Conservation (phyloP, 805 yeast genomes). For the Schwanniomyces vanrijiae region DNA sequence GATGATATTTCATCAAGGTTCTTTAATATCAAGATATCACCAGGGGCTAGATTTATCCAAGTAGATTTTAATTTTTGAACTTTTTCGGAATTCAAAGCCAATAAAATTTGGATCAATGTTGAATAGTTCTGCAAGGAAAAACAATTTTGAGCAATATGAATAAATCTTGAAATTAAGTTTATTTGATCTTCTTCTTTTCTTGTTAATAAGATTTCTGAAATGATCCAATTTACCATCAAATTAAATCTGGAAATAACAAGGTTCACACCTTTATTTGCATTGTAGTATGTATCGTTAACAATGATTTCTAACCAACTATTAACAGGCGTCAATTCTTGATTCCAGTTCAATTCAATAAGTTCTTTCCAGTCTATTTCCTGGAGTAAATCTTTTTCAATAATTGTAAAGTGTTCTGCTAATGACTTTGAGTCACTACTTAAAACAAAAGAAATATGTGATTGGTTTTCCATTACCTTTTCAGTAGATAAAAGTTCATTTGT, state of each 20-base stretch:
- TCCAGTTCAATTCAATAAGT: slow-evolving; percentile 74
- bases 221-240: slow-evolving; percentile 86
- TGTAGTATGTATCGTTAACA: slow-evolving; percentile 49
- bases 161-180: slow-evolving; percentile 76
- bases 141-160: slow-evolving; percentile 82
- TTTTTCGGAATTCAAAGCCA: slow-evolving; percentile 72
- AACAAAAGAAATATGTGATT: slow-evolving; percentile 78
- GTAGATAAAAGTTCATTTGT: slow-evolving; percentile 32
- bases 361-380: slow-evolving; percentile 92
- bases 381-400: slow-evolving; percentile 81
- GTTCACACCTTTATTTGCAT: slow-evolving; percentile 68
- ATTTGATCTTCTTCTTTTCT: slow-evolving; percentile 57
- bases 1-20: slow-evolving; percentile 70
- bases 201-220: slow-evolving; percentile 81
- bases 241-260: slow-evolving; percentile 84
- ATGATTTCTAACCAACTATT: slow-evolving; percentile 83
- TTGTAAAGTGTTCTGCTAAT: slow-evolving; percentile 79
- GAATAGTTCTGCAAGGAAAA: slow-evolving; percentile 74
- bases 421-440: slow-evolving; percentile 66
- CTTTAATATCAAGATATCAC: slow-evolving; percentile 67
- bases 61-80: slow-evolving; percentile 62
- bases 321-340: slow-evolving; percentile 61
- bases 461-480: slow-evolving; percentile 42
- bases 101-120: slow-evolving; percentile 80
- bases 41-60: slow-evolving; percentile 72